Percentiles rank a stretch among this genome's conserved stretches.
These are phyloP conservation scores for Lolium multiflorum DNA, from an alignment of 176 grass and related monocot genomes.

Conservation along the genomic window DNA sequence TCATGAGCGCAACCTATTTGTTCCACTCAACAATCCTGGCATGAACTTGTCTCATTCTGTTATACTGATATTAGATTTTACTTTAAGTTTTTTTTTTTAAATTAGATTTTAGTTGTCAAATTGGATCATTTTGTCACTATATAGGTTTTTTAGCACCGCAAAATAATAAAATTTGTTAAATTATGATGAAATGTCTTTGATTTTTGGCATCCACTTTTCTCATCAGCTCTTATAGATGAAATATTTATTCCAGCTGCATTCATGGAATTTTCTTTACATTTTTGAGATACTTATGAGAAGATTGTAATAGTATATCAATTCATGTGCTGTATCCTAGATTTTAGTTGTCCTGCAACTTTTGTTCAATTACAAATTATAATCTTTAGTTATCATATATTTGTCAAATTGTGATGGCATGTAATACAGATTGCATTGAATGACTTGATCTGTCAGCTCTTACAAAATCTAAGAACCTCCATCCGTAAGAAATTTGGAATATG, in stretches of 20 bases:
- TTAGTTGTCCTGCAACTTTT: constrained; percentile 16
- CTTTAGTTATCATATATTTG: constrained; percentile 9
- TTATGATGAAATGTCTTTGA: no score
- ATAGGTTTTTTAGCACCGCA: no score
- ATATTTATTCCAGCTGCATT: not conserved
- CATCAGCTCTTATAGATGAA: not conserved
- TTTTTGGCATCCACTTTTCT: no score
- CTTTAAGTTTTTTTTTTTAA: no score
- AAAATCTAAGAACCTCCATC: not conserved
- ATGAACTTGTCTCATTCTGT: not conserved
- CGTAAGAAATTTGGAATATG: not conserved
- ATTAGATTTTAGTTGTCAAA: constrained; percentile 18
- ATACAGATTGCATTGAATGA: constrained; percentile 6
- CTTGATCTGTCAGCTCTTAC: not conserved
- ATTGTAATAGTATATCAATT: not conserved
- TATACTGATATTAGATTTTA: no score
- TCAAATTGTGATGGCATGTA: not conserved
- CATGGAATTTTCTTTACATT: no score
- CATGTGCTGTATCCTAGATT: not conserved
- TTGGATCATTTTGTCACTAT: no score
- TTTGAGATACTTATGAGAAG: not conserved
- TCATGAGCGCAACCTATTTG: not conserved
- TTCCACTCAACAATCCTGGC: not conserved
- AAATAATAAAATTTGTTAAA: no score
- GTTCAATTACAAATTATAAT: not conserved